Base-by-base conservation (phyloP, 2,329 filamentous ascomycete species). In the Aspergillus thermomutatus region DNA sequence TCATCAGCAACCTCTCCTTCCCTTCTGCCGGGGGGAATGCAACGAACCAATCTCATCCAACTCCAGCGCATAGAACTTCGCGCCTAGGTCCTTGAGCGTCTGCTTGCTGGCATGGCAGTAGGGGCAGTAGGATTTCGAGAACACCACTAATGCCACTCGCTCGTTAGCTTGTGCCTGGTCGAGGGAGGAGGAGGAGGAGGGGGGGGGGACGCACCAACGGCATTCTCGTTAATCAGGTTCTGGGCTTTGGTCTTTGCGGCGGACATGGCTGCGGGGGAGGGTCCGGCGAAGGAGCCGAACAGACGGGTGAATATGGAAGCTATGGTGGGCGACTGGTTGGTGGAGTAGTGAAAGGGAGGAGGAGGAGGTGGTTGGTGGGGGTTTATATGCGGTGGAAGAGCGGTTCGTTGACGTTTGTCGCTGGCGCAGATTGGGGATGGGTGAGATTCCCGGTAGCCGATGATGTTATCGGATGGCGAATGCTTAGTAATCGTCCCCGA, bases 111-210 rank as follows among this genome's bases (percentile, higher is more conserved):
- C 82, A 57, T 79, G 82, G 83, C 93, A 97, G 84, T 96, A 95
- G 11, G 92, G 92, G 84, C 94, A 99, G 81, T 91, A 96, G 17
- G 88, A 91, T 82, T 99, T 99, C 78, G 89, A 92, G 84, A 99
- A 99, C 74, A 99, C 90, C 69, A 94, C 90, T 66, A n/a, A n/a
- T n/a, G 19, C 26, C 7, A n/a, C 5, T 23, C 17, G 23, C 10
- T 14, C 19, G 11, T 50, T 27, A n/a, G 21, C 7, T 10, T 45
- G 46, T 37, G 21, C 21, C 46, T 27, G 31, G 25, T 49, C 26
- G 49, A 26, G 19, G 37, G 19, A 28, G 50, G 14, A n/a, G 23
- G 27, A 28, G 28, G 25, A 9, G 6, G 17, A 3, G 4, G 34
- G 7, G 14, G 14, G 43, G 8, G 21, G 27, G 43, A 79, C 87